Evolutionary conservation across 192 early-diverging fungal species (phyloP).

Genomic region (Backusella psychrophila): DNA sequence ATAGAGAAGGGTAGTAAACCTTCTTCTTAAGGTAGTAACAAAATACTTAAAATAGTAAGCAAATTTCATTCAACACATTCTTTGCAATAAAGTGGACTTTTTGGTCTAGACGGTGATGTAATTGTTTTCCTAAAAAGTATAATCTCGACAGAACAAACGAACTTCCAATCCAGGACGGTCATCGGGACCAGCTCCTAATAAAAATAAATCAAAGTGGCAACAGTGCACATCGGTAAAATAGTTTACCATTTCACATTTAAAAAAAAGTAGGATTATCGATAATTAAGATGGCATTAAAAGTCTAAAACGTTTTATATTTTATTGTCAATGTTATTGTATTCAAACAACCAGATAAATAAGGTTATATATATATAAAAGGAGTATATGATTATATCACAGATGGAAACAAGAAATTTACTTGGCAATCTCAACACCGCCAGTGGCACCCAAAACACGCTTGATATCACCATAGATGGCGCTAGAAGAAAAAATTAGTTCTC

Average conservation of each 20-base stretch:
- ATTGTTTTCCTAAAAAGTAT: not conserved
- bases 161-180: not conserved
- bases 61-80: not conserved
- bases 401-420: slow-evolving; percentile 17
- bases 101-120: not conserved
- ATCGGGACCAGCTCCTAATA: not conserved
- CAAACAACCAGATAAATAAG: slow-evolving; percentile 9
- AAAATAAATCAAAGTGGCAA: not conserved
- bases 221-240: not conserved
- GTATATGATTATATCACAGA: slow-evolving; percentile 6
- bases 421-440: slow-evolving; percentile 52
- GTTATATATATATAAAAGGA: slow-evolving; percentile 8
- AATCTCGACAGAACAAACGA: not conserved
- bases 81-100: not conserved
- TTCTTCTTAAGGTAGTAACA: not conserved
- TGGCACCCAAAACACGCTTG: slow-evolving; percentile 63
- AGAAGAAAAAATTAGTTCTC: not conserved
- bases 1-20: not conserved
- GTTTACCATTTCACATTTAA: not conserved
- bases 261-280: not conserved
- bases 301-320: not conserved
- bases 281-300: not conserved
- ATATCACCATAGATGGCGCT: slow-evolving; percentile 61
- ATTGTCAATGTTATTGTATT: slow-evolving; percentile 5
- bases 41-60: not conserved